A percentile compares a stretch with the other conserved stretches of the same genome.
These are phyloP conservation scores for Aleurites moluccanus DNA, from an alignment of 441 rosid genomes.

Conservation along the genomic window DNA sequence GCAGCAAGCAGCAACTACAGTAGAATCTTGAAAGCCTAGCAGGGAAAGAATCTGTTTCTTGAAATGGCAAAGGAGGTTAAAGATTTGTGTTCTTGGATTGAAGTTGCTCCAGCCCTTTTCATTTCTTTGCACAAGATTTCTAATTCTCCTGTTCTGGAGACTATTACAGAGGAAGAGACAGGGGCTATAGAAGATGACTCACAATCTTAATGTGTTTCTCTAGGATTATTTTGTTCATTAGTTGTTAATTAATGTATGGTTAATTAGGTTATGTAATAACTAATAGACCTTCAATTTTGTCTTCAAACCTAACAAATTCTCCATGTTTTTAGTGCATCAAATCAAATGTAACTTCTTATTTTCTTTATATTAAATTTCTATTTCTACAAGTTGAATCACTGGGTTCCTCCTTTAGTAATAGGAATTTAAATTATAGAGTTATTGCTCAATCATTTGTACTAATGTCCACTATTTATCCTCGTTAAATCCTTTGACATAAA, in stretches of 20 bases:
- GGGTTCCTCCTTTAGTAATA: too few species aligned
- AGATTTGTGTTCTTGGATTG: conserved; percentile 33
- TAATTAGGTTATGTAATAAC: background rate
- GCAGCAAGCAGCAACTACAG: background rate
- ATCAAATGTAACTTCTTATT: background rate
- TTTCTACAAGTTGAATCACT: too few species aligned
- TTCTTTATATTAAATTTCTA: background rate
- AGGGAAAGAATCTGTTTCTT: background rate
- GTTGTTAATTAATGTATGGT: background rate
- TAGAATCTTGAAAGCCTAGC: background rate
- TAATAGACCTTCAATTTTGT: background rate
- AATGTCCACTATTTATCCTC: too few species aligned
- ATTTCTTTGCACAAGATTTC: conserved; percentile 32
- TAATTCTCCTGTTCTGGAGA: conserved; percentile 37
- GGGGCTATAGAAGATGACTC: conserved; percentile 32
- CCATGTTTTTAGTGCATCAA: background rate
- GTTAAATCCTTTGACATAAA: too few species aligned
- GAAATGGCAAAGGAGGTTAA: conserved; percentile 31
- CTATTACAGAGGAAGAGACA: conserved; percentile 32
- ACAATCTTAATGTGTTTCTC: background rate
- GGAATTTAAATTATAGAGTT: too few species aligned
- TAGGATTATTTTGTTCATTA: background rate
- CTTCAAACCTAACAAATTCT: background rate
- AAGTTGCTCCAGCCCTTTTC: conserved; percentile 38
- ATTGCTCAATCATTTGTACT: too few species aligned